phyloP scores from a whole-genome alignment of 352 stramenopile species.

The Pythium periplocum region DNA sequence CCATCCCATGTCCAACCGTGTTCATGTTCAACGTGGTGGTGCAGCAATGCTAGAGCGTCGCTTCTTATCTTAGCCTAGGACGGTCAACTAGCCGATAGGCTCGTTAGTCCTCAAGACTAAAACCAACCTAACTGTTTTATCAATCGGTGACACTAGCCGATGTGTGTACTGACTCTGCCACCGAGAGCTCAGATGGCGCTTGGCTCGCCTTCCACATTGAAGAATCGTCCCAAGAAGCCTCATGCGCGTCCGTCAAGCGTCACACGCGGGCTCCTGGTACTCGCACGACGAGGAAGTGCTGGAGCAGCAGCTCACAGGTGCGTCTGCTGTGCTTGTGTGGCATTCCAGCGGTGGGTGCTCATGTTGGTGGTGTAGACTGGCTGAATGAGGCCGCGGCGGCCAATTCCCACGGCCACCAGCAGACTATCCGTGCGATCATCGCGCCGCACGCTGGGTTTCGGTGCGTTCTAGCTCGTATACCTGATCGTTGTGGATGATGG shows the following conservation, averaged over 20 bases:
- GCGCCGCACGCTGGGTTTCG: slow-evolving; percentile 80
- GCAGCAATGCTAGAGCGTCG: too few species aligned
- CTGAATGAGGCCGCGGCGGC: slow-evolving; percentile 32
- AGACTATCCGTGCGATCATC: slow-evolving; percentile 73
- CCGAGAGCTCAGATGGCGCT: too few species aligned
- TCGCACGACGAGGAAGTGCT: slow-evolving; percentile 58
- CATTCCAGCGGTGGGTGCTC: slow-evolving; percentile 1
- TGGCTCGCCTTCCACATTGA: too few species aligned
- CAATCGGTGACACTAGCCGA: too few species aligned
- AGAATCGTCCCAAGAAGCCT: too few species aligned
- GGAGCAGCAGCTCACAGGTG: slow-evolving; percentile 49
- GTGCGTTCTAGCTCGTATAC: slow-evolving; percentile 6
- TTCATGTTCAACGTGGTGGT: too few species aligned
- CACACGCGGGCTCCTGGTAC: slow-evolving; percentile 84
- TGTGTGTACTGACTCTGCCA: too few species aligned
- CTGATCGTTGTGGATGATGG: slow-evolving; percentile 1
- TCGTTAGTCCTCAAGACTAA: too few species aligned
- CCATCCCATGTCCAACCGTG: too few species aligned
- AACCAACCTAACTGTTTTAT: too few species aligned
- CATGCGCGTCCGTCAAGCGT: slow-evolving; percentile 55
- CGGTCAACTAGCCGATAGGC: too few species aligned
- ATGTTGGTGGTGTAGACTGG: slow-evolving; percentile 36
- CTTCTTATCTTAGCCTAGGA: too few species aligned
- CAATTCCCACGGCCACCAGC: slow-evolving; percentile 28
- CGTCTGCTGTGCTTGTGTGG: not conserved